These are phyloP conservation scores for Salvia splendens DNA, from an alignment of 257 asterid species.

Conservation along the genomic window DNA sequence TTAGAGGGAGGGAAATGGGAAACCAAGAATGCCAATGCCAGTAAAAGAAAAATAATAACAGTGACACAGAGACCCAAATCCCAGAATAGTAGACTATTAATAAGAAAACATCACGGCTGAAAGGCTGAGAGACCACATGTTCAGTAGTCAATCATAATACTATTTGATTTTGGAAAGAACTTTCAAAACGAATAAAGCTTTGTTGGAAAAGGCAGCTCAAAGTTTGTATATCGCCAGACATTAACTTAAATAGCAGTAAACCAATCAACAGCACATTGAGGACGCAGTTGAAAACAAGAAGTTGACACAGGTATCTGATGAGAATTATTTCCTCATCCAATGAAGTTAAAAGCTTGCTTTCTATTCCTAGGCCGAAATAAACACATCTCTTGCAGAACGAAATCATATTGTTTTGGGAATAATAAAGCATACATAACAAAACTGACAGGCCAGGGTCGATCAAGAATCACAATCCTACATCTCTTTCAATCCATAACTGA, in stretches of 20 bases:
- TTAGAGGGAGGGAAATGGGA: conserved; percentile 25
- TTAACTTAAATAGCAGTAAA: conserved; percentile 6
- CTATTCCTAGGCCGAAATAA: not conserved
- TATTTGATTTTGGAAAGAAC: not conserved
- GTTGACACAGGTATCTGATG: not conserved
- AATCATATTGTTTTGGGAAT: not conserved
- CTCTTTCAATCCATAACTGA: not conserved
- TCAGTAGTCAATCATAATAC: conserved; percentile 4
- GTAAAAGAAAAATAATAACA: not conserved
- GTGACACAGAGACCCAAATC: not conserved
- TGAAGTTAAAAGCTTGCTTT: too few species aligned
- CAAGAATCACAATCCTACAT: not conserved
- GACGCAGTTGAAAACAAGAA: not conserved
- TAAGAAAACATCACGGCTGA: not conserved
- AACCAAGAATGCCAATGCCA: conserved; percentile 4
- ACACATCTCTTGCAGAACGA: not conserved
- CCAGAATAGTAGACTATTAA: not conserved
- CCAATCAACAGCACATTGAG: not conserved
- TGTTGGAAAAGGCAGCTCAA: not conserved
- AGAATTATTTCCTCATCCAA: too few species aligned
- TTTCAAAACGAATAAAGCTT: not conserved
- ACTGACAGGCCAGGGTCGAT: not conserved
- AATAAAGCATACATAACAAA: not conserved
- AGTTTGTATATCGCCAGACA: not conserved
- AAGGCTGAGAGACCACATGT: not conserved